Evolutionary conservation across 129 eudicot species (phyloP), one percentile per base, ranked within the genome.

Genomic region (Artemisia argyi): DNA sequence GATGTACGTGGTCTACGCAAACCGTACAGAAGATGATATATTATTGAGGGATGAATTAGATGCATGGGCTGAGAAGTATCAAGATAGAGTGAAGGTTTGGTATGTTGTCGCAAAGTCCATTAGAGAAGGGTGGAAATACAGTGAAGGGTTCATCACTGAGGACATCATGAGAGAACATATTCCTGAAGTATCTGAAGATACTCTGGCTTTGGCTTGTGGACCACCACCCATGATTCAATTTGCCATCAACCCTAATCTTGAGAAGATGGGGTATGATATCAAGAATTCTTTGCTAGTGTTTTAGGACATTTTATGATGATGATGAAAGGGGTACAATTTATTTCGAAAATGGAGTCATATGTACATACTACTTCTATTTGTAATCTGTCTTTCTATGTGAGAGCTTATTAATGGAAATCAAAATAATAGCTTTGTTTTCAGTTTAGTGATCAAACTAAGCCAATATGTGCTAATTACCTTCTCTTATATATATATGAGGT

Each of bases 181-280:
- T 44, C 99, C 99, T 9, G 83, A 68, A 11, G 79, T 75, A 9
- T 59, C 91, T 17, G 84, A 73, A 1, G 78, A 75, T 53, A 75
- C 87, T n/a, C 56, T 95, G 86, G 97, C 96, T 0, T 73, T 95
- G 77, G 96, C 91, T 13, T 95, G 99, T 66, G 99, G 99, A 19
- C 97, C 99, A 44, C 99, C 96, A 24, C 89, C 94, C n/a, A 95
- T 95, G 99, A 78, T 95, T 78, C 93, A 90, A 57, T 95, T 86
- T 51, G 97, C 98, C 0, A 85, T 95, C 35, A 89, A 86, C 71
- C 97, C 99, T 13, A 90, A 83, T 64, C 81, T 95, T 80, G 97
- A 90, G 86, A 95, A 88, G 83, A 84, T 95, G 94, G 97, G 97
- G 4, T 95, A 88, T 65, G 85, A 95, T 76, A 65, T 84, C 44